Evolutionary conservation across 441 rosid species (phyloP).

Genomic region (Pelargonium australe): DNA sequence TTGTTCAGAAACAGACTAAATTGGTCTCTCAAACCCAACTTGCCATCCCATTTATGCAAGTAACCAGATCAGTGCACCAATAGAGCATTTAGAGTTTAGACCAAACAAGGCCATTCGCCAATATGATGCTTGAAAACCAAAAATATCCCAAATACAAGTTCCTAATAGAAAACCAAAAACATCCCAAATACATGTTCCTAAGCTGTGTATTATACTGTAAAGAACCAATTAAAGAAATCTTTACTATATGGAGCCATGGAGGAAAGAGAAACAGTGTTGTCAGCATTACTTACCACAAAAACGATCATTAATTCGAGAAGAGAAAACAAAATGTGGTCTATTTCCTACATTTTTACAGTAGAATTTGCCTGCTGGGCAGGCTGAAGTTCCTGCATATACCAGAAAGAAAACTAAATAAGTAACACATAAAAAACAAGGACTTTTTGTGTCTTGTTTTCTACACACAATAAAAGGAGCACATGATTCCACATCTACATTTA

Average conservation of each 20-base stretch:
- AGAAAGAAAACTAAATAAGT: constrained; percentile 18
- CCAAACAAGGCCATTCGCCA: not conserved
- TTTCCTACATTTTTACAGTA: constrained; percentile 79
- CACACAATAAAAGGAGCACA: not conserved
- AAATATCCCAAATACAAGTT: not conserved
- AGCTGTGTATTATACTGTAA: too few relatives aligned
- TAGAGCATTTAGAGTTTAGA: not conserved
- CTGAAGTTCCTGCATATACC: constrained; percentile 69
- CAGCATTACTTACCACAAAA: constrained; percentile 55
- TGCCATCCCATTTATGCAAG: too few relatives aligned
- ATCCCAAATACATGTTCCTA: not conserved
- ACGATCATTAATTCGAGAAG: constrained; percentile 73
- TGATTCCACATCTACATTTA: not conserved
- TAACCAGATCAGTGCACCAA: too few relatives aligned
- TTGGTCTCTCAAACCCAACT: too few relatives aligned
- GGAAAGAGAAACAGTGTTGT: not conserved
- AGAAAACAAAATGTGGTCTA: constrained; percentile 55
- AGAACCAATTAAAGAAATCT: not conserved
- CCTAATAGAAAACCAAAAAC: not conserved
- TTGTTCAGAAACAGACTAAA: not conserved
- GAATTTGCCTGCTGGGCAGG: constrained; percentile 76
- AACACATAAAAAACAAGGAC: constrained; percentile 6
- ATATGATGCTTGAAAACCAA: not conserved
- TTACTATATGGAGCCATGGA: not conserved
- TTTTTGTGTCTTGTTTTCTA: not conserved